A percentile compares a stretch with the other conserved stretches of the same genome.
Evolutionary conservation across 1,284 basidiomycete species (phyloP).

Genomic region (Ustilago crameri): DNA sequence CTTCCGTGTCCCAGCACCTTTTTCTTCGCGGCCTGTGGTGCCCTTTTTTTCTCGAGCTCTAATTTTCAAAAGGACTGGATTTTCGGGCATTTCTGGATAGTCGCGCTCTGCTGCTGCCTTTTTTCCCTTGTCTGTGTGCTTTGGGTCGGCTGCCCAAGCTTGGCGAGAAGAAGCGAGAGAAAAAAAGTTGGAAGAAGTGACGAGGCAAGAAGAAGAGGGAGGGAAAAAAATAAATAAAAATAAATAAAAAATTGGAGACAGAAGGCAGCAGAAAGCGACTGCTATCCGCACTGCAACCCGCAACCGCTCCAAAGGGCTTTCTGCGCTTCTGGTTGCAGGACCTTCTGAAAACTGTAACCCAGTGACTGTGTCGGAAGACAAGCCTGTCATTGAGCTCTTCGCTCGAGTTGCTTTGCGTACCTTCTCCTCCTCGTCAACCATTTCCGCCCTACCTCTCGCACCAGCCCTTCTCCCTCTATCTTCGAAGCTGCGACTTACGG

Average conservation of each 20-base stretch:
- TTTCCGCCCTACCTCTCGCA: no score
- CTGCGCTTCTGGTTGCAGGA: not conserved
- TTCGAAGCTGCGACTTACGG: not conserved
- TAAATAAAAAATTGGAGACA: conserved; percentile 14
- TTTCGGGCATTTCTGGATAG: not conserved
- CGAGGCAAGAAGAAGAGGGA: not conserved
- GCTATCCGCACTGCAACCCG: conserved; percentile 14
- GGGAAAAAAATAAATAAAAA: conserved; percentile 9
- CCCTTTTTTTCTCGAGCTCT: no score
- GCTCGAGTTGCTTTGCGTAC: not conserved
- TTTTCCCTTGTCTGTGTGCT: not conserved
- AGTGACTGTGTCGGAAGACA: conserved; percentile 9
- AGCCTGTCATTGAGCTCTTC: conserved; percentile 9
- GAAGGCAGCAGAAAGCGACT: conserved; percentile 10
- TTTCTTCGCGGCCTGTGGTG: no score
- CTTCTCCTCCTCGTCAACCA: not conserved
- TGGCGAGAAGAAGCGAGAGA: conserved; percentile 1
- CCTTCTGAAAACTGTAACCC: no score
- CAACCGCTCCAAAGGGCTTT: conserved; percentile 10
- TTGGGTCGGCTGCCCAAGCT: not conserved
- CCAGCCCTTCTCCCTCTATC: not conserved
- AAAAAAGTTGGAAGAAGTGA: conserved; percentile 6
- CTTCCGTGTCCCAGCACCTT: no score
- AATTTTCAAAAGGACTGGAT: not conserved
- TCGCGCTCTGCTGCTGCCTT: conserved; percentile 2